Conservation (phyloP, 176 grass and related monocot genomes). For the Oryza officinalis region DNA sequence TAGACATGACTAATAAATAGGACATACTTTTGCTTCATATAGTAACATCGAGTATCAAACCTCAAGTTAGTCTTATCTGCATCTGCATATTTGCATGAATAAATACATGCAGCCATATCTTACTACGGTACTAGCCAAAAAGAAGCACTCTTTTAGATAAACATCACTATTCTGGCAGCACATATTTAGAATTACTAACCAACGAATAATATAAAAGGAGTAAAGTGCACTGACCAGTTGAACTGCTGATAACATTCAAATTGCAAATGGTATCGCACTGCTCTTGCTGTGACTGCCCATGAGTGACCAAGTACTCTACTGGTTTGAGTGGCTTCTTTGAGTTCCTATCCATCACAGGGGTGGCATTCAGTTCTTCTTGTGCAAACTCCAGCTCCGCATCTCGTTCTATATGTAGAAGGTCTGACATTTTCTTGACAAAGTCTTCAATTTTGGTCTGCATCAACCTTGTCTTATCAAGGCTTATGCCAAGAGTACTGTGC, state of each 20-base stretch:
- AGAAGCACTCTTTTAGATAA: neutral
- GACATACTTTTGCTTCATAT: neutral
- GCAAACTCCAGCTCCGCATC: slow-evolving; percentile 82
- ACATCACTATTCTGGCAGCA: neutral
- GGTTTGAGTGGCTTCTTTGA: slow-evolving; percentile 41
- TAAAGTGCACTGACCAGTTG: slow-evolving; percentile 66
- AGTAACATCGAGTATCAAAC: slow-evolving; percentile 15
- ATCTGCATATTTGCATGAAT: slow-evolving; percentile 5
- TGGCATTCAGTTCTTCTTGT: slow-evolving; percentile 74
- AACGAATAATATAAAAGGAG: neutral
- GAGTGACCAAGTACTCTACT: slow-evolving; percentile 74
- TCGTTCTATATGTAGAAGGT: slow-evolving; percentile 73
- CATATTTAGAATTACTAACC: neutral
- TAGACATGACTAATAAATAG: neutral
- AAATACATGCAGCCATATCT: neutral
- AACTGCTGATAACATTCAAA: slow-evolving; percentile 73
- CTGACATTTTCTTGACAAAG: slow-evolving; percentile 82
- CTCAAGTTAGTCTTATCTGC: neutral
- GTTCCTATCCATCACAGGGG: slow-evolving; percentile 35
- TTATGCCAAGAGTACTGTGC: slow-evolving; percentile 65
- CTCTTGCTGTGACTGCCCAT: slow-evolving; percentile 71
- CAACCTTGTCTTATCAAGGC: slow-evolving; percentile 63
- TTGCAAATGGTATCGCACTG: slow-evolving; percentile 84
- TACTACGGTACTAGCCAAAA: neutral
- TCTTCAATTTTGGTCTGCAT: slow-evolving; percentile 71